phyloP scores from a whole-genome alignment of 306 rosid species.

The Rosa rugosa region DNA sequence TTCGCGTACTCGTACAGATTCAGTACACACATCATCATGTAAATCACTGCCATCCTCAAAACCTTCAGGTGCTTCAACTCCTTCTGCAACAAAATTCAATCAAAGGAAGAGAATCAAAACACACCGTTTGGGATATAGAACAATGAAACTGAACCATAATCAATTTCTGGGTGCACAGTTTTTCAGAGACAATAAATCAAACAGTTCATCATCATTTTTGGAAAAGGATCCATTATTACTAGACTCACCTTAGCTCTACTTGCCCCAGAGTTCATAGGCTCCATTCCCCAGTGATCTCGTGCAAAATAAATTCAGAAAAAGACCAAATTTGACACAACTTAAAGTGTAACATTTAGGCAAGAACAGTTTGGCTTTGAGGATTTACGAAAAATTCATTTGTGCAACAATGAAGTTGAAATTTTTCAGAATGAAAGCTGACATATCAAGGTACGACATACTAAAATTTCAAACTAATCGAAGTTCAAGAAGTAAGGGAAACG shows the following conservation, averaged over 20 bases:
- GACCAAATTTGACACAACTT: no score
- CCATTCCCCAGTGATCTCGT: constrained; percentile 57
- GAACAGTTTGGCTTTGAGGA: no score
- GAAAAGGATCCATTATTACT: neutral
- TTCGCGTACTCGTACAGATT: constrained; percentile 67
- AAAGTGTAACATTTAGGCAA: no score
- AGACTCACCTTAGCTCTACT: constrained; percentile 66
- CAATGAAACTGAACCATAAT: no score
- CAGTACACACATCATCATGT: constrained; percentile 37
- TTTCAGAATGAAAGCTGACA: no score
- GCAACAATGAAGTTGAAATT: no score
- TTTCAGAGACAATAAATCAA: constrained; percentile 5
- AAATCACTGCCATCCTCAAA: constrained; percentile 58
- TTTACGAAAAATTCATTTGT: no score
- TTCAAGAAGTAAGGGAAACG: no score
- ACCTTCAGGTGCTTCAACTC: constrained; percentile 60
- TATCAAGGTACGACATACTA: no score
- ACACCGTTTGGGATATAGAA: no score
- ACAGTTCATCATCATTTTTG: neutral
- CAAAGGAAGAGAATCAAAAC: neutral
- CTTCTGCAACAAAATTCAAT: neutral
- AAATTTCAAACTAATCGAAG: no score
- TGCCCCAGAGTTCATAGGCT: constrained; percentile 56
- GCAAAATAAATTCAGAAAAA: constrained; percentile 25
- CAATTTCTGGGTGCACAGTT: constrained; percentile 54